Conservation (phyloP, 192 early-diverging fungal species). For the Gonapodya prolifera region DNA sequence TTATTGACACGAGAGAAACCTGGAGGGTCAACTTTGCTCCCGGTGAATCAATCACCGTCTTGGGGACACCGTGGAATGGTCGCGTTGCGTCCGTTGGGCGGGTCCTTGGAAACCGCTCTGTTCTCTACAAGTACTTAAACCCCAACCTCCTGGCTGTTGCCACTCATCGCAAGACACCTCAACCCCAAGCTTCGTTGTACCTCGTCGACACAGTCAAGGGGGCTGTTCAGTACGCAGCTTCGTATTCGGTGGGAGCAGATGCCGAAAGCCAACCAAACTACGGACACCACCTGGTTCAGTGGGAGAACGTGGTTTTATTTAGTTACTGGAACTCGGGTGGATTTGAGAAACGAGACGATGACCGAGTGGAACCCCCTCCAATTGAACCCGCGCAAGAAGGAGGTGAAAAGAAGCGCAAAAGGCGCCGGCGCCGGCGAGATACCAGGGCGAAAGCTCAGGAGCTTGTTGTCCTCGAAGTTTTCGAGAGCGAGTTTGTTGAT, state of each 20-base stretch:
- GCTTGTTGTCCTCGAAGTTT: constrained; percentile 75
- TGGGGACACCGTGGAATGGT: constrained; percentile 15
- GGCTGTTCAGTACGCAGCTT: constrained; percentile 54
- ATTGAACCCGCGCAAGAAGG: constrained; percentile 5
- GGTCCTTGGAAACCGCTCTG: constrained; percentile 85
- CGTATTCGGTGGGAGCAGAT: constrained; percentile 41
- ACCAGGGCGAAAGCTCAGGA: constrained; percentile 50
- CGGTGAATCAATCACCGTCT: constrained; percentile 25
- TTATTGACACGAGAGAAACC: background rate
- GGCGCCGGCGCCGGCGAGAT: constrained; percentile 5
- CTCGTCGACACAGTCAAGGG: constrained; percentile 85
- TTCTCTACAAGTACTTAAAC: constrained; percentile 98
- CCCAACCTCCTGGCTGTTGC: constrained; percentile 75
- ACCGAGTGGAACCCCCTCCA: background rate
- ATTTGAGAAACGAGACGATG: constrained; percentile 10
- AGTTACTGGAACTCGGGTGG: constrained; percentile 76
- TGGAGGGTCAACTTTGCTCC: constrained; percentile 23
- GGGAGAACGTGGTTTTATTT: constrained; percentile 82
- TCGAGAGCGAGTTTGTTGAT: constrained; percentile 62
- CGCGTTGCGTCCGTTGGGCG: constrained; percentile 76
- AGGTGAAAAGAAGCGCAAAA: constrained; percentile 7
- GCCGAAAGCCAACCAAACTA: constrained; percentile 13
- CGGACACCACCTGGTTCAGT: constrained; percentile 54
- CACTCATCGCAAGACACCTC: constrained; percentile 24
- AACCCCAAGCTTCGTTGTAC: constrained; percentile 35